Evolutionary conservation across 805 yeast species (phyloP).

Genomic region (Jamesozyma lodderae): DNA sequence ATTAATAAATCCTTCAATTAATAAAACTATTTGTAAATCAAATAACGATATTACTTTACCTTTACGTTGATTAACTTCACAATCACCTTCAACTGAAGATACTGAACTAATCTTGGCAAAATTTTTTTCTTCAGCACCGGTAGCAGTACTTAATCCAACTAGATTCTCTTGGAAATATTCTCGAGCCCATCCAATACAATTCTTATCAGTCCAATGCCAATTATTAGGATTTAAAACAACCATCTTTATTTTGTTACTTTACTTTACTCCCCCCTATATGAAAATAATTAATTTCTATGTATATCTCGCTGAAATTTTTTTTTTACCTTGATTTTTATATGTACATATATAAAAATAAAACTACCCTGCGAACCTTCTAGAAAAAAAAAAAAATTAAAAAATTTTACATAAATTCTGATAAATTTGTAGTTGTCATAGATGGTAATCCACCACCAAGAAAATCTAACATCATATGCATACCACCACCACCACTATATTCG

Average conservation of each 20-base stretch:
- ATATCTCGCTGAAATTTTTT: neutral
- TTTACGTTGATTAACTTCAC: conserved; percentile 92
- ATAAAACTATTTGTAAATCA: conserved; percentile 62
- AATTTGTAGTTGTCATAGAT: conserved; percentile 37
- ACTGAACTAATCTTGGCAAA: conserved; percentile 32
- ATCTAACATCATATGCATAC: conserved; percentile 87
- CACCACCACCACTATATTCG: conserved; percentile 86
- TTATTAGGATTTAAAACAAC: conserved; percentile 95
- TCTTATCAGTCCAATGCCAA: conserved; percentile 99
- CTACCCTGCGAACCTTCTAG: neutral
- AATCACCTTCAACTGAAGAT: conserved; percentile 74
- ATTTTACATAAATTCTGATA: conserved; percentile 27
- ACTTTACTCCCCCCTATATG: too few species aligned
- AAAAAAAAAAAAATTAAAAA: neutral
- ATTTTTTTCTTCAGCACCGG: conserved; percentile 11
- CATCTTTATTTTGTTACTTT: conserved; percentile 46
- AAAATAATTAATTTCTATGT: too few species aligned
- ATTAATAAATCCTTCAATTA: conserved; percentile 41
- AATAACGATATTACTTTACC: conserved; percentile 91
- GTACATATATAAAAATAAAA: neutral
- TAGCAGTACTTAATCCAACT: conserved; percentile 37
- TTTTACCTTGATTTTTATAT: neutral
- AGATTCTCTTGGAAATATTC: conserved; percentile 60
- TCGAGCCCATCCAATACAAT: conserved; percentile 87
- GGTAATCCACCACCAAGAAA: conserved; percentile 64